A percentile compares a stretch with the other conserved stretches of the same genome.
Evolutionary conservation across 169 alveolate genomes (phyloP).

Genomic region (Plasmodium yoelii): DNA sequence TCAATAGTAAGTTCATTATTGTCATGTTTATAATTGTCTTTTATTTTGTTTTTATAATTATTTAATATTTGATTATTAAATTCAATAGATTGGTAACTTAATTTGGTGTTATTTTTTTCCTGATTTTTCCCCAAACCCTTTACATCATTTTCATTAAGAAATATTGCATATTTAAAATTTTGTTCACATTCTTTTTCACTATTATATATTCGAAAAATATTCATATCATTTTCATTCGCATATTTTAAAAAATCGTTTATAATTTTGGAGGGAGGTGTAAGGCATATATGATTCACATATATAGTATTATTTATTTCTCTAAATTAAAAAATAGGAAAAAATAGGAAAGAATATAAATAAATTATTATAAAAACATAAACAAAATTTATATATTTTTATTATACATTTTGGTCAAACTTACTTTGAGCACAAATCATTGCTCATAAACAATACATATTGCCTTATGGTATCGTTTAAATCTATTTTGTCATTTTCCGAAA

Average conservation of each 20-base stretch:
- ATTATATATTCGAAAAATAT: conserved; percentile 38
- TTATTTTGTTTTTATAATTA: conserved; percentile 19
- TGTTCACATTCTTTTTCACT: conserved; percentile 46
- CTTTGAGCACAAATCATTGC: conserved; percentile 68
- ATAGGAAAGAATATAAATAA: not conserved
- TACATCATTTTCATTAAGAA: conserved; percentile 11
- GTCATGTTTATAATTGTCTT: not conserved
- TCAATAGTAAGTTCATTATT: conserved; percentile 8
- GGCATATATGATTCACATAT: conserved; percentile 58
- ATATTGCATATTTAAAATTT: conserved; percentile 53
- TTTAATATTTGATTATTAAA: not conserved
- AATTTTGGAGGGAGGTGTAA: conserved; percentile 21
- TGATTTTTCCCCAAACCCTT: not conserved
- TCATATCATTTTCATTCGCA: conserved; percentile 32
- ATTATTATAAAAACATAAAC: not conserved
- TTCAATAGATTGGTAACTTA: not conserved
- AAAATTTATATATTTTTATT: conserved; percentile 2
- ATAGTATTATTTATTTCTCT: conserved; percentile 30
- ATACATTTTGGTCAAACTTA: not conserved
- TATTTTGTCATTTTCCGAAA: conserved; percentile 42
- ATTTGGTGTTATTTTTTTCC: not conserved
- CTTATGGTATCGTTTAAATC: conserved; percentile 62
- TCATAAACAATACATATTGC: conserved; percentile 49
- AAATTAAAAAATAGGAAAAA: not conserved
- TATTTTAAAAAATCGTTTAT: conserved; percentile 28